Conservation (phyloP, 2,329 filamentous ascomycete species). For the Pseudogymnoascus sp. region DNA sequence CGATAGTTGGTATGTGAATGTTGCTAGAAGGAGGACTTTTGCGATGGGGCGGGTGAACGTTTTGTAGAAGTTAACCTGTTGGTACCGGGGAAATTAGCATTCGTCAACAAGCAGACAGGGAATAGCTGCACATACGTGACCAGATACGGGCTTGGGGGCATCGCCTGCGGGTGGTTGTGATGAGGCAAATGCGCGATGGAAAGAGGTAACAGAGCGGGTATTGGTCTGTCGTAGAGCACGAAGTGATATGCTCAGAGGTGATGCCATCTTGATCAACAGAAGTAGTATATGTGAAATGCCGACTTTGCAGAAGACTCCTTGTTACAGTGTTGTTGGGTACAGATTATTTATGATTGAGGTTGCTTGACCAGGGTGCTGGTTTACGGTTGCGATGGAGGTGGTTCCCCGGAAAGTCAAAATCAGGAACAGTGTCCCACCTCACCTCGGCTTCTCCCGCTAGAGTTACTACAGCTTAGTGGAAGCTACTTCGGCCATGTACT, state of each 20-base stretch:
- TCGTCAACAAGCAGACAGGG: background rate
- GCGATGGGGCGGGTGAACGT: conserved; percentile 65
- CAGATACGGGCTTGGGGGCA: conserved; percentile 9
- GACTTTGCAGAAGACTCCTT: background rate
- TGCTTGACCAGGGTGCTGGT: conserved; percentile 2
- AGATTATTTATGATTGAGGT: background rate
- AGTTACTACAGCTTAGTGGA: background rate
- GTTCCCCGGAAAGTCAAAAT: conserved; percentile 6
- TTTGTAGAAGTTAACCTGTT: conserved; percentile 62
- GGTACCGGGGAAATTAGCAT: background rate
- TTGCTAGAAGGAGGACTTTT: conserved; percentile 67
- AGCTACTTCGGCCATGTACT: background rate
- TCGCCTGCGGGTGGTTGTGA: background rate
- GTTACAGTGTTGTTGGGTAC: background rate
- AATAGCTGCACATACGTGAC: conserved; percentile 11
- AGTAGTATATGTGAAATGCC: background rate
- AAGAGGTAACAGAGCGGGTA: background rate
- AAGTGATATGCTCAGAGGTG: background rate
- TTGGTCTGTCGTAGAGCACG: background rate
- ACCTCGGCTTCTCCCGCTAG: conserved; percentile 6
- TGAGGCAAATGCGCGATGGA: background rate
- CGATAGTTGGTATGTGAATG: conserved; percentile 70
- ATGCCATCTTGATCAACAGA: background rate
- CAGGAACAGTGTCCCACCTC: background rate
- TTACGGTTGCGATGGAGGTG: background rate